Base-by-base conservation (phyloP, 345 rosid species). In the Ceriops tagal region DNA sequence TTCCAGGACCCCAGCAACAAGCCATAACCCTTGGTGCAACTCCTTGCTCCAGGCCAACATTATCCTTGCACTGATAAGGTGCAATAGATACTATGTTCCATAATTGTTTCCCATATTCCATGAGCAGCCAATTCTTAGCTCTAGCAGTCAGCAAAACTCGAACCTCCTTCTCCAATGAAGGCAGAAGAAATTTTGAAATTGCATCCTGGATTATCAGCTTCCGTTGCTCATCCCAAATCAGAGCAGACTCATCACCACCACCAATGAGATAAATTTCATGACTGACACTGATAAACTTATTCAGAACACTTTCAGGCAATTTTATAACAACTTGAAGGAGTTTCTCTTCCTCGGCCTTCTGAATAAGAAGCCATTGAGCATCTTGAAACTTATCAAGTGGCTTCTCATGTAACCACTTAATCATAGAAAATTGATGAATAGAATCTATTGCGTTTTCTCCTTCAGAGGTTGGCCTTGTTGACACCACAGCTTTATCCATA, bases 1-100 rank as follows among this genome's bases (percentile, higher is more conserved):
- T 90, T 62, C 97, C 98, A 69, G 99, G 98, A 57, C 97, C 98
- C 99, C 99, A 96, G 79, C 97, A 92, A 81, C 98, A 92, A 55
- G 96, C 97, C 99, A 95, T 87, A 72, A 95, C 99, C 79, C 98
- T 87, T 3, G 96, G 96, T 59, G 93, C 91, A 76, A 92, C 85
- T 73, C 92, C 99, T 68, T 92, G 98, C 53, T 95, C 98, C 28
- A 91, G 83, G 72, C 79, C 78, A 63, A 83, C 71, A 82, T 90
- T 96, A 62, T 90, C 98, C 83, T 92, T 92, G 75, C 90, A 82
- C 69, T 85, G 93, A 78, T 85, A 96, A 51, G 98, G 97, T 69
- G 93, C 96, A 31, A 90, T 85, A 55, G 95, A 92, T 43, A 92
- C 93, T 78, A 89, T 96, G 78, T 80, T 79, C 99, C 99, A 96